A percentile compares a stretch with the other conserved stretches of the same genome.
phyloP scores from a whole-genome alignment of 1,284 basidiomycete genomes.

The Schizophyllum amplum region DNA sequence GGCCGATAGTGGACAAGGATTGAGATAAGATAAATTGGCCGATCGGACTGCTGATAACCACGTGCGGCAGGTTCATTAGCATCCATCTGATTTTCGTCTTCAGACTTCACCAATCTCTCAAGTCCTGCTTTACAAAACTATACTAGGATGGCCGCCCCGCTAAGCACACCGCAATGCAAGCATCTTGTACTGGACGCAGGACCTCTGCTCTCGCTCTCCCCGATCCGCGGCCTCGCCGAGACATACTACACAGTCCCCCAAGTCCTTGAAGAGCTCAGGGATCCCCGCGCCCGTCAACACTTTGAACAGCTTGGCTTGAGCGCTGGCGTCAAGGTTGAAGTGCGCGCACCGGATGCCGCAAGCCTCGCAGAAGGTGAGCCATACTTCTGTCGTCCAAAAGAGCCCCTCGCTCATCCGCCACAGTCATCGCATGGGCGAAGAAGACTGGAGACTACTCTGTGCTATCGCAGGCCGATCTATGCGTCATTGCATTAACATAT shows the following conservation, averaged over 20 bases:
- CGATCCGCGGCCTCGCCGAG: conserved; percentile 76
- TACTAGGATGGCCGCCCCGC: background rate
- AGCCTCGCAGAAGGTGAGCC: conserved; percentile 71
- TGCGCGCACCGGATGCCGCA: conserved; percentile 65
- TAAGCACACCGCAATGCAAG: conserved; percentile 44
- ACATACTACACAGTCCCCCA: conserved; percentile 83
- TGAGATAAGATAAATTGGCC: background rate
- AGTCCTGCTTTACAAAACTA: background rate
- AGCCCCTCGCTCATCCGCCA: conserved; percentile 9
- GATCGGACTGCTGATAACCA: background rate
- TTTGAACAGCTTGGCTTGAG: conserved; percentile 70
- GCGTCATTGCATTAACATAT: conserved; percentile 86
- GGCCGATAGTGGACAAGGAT: background rate
- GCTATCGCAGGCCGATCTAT: conserved; percentile 86
- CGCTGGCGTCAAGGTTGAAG: conserved; percentile 68
- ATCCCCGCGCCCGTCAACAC: conserved; percentile 79
- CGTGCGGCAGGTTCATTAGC: background rate
- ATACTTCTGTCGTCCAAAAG: conserved; percentile 3
- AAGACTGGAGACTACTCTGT: conserved; percentile 96
- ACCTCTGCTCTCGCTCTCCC: conserved; percentile 80
- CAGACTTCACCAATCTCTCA: background rate
- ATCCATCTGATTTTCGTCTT: background rate
- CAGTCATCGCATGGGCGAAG: conserved; percentile 88
- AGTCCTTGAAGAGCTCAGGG: conserved; percentile 84
- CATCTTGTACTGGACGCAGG: conserved; percentile 88